Evolutionary conservation across 176 grass and related monocot genomes (phyloP), one percentile per base, ranked within the genome.

Genomic region (Carex cristatella): DNA sequence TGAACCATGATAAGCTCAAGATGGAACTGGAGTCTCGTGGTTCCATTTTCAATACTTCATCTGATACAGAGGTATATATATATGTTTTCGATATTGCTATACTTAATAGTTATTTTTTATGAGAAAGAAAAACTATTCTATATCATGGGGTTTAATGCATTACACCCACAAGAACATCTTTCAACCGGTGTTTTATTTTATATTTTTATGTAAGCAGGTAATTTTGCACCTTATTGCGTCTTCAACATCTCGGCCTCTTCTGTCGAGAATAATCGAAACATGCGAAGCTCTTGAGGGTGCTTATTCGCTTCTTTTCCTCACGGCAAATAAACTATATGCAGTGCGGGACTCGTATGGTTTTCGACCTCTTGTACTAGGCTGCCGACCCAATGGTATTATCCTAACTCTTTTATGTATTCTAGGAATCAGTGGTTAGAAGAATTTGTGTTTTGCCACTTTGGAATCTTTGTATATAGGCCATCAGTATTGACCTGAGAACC

Each of bases 141-240:
- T 33, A 9, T 33, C 74, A 53, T 79, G 13, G 53, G 9, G n/a
- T 70, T 79, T 16, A 44, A 55, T 76, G 14, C 46, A 54, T 53
- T 53, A 71, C 68, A 74, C 70, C 70, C 1, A 12, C 51, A 75
- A 27, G 46, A 27, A 0, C 23, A 54, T 13, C n/a, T 12, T 54
- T 30, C 51, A 57, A 51, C 14, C 16, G 14, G 7, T 79, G 53
- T 4, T 79, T 79, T 58, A 33, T 55, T 37, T 32, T 83, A 51
- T 11, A 51, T 54, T 69, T 69, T 14, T 55, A 11, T 53, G 49
- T 55, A 67, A 64, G 10, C 46, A 83, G 81, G 93, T 99, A 18
- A 92, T 99, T 86, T 89, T 91, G 68, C 96, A 99, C 81, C 93
- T 99, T 75, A 99, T 99, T 87, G 93, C 93, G 23, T 88, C 91